These are phyloP conservation scores for Scutellaria galericulata DNA, from an alignment of 257 asterid species.

Conservation along the genomic window DNA sequence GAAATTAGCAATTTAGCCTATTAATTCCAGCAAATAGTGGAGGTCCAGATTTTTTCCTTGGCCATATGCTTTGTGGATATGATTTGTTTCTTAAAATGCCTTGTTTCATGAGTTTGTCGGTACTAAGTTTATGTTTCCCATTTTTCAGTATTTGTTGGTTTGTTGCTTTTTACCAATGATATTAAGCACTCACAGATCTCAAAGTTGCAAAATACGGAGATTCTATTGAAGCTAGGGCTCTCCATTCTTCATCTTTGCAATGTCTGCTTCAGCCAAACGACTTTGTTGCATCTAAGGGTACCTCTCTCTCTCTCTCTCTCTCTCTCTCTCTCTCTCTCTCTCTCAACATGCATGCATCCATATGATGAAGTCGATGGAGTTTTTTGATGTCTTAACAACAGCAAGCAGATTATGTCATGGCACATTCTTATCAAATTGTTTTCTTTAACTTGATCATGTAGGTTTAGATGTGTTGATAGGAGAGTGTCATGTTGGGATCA, in stretches of 20 bases:
- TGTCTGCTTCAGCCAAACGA: conserved; percentile 54
- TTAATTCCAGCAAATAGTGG: neutral
- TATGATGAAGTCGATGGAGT: neutral
- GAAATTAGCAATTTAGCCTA: neutral
- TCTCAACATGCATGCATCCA: neutral
- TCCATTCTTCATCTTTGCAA: conserved; percentile 62
- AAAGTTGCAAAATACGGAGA: conserved; percentile 62
- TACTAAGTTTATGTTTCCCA: neutral
- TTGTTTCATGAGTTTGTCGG: neutral
- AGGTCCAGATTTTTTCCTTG: neutral
- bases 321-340: conserved; percentile 9
- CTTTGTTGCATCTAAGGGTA: conserved; percentile 56
- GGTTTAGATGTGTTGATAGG: conserved; percentile 50
- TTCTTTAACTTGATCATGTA: conserved; percentile 27
- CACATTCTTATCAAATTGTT: neutral
- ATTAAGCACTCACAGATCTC: conserved; percentile 51
- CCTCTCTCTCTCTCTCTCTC: conserved; percentile 14
- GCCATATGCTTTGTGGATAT: neutral
- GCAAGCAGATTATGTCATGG: conserved; percentile 1
- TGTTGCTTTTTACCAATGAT: conserved; percentile 6
- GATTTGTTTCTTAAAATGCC: neutral
- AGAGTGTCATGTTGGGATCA: conserved; percentile 49
- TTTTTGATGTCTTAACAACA: neutral
- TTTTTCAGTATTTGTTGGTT: conserved; percentile 1
- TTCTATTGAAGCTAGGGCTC: conserved; percentile 67